Evolutionary conservation across 306 rosid species (phyloP).

Genomic region (Vigna hirtella): DNA sequence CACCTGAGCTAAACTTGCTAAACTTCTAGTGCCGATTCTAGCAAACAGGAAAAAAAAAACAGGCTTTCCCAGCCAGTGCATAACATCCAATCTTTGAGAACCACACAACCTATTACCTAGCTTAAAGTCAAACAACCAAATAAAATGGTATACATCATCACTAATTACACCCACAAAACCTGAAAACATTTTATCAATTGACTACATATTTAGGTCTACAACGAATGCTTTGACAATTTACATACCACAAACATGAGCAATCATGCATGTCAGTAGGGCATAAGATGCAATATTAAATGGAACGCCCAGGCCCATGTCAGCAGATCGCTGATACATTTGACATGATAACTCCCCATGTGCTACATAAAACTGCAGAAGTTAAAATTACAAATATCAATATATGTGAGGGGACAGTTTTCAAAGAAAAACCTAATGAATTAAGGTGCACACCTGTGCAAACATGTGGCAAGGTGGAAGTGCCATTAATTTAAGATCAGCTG

Average conservation of each 20-base stretch:
- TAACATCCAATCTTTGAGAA: not conserved
- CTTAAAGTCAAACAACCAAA: slow-evolving; percentile 23
- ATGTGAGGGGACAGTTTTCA: not conserved
- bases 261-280: slow-evolving; percentile 91
- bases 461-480: slow-evolving; percentile 99
- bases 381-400: not conserved
- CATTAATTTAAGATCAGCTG: slow-evolving; percentile 89
- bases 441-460: slow-evolving; percentile 83
- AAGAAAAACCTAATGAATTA: slow-evolving; percentile 29
- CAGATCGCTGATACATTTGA: slow-evolving; percentile 98
- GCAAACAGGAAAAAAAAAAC: slow-evolving; percentile 1
- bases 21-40: not conserved
- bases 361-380: slow-evolving; percentile 78
- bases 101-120: not conserved
- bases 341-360: slow-evolving; percentile 92
- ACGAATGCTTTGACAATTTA: not conserved
- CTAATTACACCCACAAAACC: not conserved
- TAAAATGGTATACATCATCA: not conserved
- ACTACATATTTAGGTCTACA: not conserved
- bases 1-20: slow-evolving; percentile 3
- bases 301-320: slow-evolving; percentile 90
- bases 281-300: slow-evolving; percentile 97
- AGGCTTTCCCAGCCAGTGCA: not conserved
- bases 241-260: slow-evolving; percentile 99
- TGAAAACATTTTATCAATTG: not conserved